Evolutionary conservation across 176 grass and related monocot genomes (phyloP).

Genomic region (Secale cereale): DNA sequence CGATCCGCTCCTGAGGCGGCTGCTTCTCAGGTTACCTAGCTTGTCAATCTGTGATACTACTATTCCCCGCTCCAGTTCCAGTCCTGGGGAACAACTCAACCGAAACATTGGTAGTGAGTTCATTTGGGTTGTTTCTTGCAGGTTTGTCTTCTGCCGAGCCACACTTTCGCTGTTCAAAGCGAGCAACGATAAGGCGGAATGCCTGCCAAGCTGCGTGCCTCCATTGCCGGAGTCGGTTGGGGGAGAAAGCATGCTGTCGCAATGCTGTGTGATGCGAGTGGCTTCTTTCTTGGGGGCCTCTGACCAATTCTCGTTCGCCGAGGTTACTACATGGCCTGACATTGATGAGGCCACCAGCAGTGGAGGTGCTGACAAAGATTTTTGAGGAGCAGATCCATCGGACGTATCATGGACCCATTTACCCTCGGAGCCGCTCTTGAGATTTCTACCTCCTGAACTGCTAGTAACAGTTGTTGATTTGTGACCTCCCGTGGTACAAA

Average conservation of each 20-base stretch:
- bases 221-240: slow-evolving; percentile 58
- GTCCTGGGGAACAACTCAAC: neutral
- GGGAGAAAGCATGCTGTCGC: slow-evolving; percentile 54
- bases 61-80: neutral
- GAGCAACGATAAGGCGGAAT: slow-evolving; percentile 42
- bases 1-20: slow-evolving; percentile 75
- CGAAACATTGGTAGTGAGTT: neutral
- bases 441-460: neutral
- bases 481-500: neutral
- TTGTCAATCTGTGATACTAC: neutral
- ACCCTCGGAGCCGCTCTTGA: neutral
- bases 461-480: neutral
- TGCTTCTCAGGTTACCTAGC: slow-evolving; percentile 72
- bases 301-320: slow-evolving; percentile 50
- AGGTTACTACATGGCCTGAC: slow-evolving; percentile 46
- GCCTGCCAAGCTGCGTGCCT: slow-evolving; percentile 58
- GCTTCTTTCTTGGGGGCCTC: slow-evolving; percentile 41
- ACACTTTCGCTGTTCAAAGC: slow-evolving; percentile 51
- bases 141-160: slow-evolving; percentile 88
- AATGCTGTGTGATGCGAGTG: slow-evolving; percentile 58
- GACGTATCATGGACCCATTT: neutral
- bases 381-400: neutral
- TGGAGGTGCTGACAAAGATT: neutral
- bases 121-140: slow-evolving; percentile 37
- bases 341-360: neutral